Evolutionary conservation across 805 yeast species (phyloP).

Genomic region (Yarrowia deformans): DNA sequence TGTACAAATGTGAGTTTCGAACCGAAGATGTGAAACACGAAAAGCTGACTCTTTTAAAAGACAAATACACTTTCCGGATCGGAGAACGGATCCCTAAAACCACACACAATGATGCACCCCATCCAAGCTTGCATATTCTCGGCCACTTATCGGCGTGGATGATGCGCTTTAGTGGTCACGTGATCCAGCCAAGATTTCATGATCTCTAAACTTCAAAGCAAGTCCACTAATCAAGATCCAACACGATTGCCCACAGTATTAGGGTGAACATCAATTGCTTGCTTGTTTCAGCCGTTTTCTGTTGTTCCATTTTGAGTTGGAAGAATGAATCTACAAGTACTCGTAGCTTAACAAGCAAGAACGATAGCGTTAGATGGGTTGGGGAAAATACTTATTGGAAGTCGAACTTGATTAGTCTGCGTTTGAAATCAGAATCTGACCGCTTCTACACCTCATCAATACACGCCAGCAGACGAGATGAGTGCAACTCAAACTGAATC

Average conservation of each 20-base stretch:
- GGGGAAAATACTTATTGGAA: too few relatives aligned
- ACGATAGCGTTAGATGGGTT: too few relatives aligned
- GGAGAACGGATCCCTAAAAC: too few relatives aligned
- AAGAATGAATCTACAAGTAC: background rate
- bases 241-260: too few relatives aligned
- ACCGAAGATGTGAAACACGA: background rate
- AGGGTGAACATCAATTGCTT: too few relatives aligned
- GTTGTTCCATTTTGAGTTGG: background rate
- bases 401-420: too few relatives aligned
- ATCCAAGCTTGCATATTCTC: constrained; percentile 8
- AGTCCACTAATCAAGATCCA: too few relatives aligned
- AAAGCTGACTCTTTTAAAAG: too few relatives aligned
- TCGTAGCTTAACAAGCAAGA: too few relatives aligned
- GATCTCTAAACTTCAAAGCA: too few relatives aligned
- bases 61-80: too few relatives aligned
- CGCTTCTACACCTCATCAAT: background rate
- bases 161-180: background rate
- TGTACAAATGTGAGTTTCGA: background rate
- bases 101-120: background rate
- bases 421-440: too few relatives aligned
- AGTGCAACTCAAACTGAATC: background rate
- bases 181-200: background rate
- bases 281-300: background rate
- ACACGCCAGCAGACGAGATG: background rate
- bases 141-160: background rate